Evolutionary conservation across 2,329 filamentous ascomycete genomes (phyloP).

Genomic region (Achaetomium macrosporum): DNA sequence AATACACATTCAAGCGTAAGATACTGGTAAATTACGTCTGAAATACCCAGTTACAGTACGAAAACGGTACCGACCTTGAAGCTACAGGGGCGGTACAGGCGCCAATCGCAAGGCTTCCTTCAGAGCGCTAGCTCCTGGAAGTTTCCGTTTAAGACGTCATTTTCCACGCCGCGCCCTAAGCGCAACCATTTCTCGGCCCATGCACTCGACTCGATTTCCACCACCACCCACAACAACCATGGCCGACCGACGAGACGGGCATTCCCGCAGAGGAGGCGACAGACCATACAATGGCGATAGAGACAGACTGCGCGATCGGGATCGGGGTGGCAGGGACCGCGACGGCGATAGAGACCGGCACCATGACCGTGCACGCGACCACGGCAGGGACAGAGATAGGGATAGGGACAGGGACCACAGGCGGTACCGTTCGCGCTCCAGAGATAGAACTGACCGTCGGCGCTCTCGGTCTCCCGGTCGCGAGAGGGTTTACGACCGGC

Average conservation of each 20-base stretch:
- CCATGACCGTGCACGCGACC: constrained; percentile 1
- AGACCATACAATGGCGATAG: constrained; percentile 14
- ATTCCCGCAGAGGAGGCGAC: constrained; percentile 16
- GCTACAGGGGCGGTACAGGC: too few species aligned
- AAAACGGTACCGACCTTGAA: too few species aligned
- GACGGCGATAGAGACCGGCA: constrained; percentile 9
- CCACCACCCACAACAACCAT: constrained; percentile 2
- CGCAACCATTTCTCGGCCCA: not conserved
- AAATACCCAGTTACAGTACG: too few species aligned
- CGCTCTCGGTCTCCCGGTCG: constrained; percentile 20
- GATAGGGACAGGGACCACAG: constrained; percentile 18
- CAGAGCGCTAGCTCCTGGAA: too few species aligned
- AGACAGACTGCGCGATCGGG: constrained; percentile 17
- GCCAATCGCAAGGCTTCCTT: too few species aligned
- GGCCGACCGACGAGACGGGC: constrained; percentile 17
- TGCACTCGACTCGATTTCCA: not conserved
- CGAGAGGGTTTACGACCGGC: constrained; percentile 22
- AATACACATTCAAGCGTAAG: too few species aligned
- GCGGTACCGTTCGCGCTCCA: constrained; percentile 14
- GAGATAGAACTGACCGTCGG: constrained; percentile 13
- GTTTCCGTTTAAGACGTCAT: too few species aligned
- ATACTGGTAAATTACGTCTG: too few species aligned
- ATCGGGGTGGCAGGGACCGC: not conserved
- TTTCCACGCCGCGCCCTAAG: too few species aligned
- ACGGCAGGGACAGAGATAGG: constrained; percentile 24